Conservation (phyloP, 441 rosid genomes). For the Pelargonium australe region DNA sequence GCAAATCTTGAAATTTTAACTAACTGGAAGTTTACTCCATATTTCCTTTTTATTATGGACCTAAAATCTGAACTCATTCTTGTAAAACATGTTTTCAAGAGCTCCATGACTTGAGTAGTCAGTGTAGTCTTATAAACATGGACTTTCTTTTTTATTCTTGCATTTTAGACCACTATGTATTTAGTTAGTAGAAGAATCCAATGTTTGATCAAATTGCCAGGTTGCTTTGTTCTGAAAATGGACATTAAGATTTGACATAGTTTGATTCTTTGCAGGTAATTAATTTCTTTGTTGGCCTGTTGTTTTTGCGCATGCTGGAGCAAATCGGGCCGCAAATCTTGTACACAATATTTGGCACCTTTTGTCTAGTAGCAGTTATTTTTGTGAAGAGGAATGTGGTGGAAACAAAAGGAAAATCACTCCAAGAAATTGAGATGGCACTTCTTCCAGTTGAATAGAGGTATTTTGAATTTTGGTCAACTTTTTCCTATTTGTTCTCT, state of each 20-base stretch:
- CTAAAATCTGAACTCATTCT: background rate
- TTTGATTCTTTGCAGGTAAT: conserved; percentile 39
- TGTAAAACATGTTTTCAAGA: no score
- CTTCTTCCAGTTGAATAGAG: conserved; percentile 49
- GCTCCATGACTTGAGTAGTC: no score
- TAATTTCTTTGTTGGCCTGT: conserved; percentile 62
- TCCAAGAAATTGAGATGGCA: conserved; percentile 65
- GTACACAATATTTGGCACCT: conserved; percentile 46
- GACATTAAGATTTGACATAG: background rate
- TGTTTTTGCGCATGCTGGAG: conserved; percentile 61
- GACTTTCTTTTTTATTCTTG: background rate
- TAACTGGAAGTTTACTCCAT: background rate
- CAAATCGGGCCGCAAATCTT: conserved; percentile 49
- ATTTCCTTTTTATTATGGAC: background rate
- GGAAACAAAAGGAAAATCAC: conserved; percentile 74
- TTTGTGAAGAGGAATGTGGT: conserved; percentile 56
- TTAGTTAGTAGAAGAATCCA: conserved; percentile 6
- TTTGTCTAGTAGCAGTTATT: conserved; percentile 48
- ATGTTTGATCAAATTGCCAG: no score
- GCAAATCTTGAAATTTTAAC: conserved; percentile 10
- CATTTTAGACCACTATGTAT: background rate
- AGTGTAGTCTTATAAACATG: background rate
- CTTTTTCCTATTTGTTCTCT: background rate
- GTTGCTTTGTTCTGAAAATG: background rate
- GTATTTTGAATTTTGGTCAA: conserved; percentile 10